phyloP scores from a whole-genome alignment of 306 rosid species.

The Fragaria nilgerrensis region DNA sequence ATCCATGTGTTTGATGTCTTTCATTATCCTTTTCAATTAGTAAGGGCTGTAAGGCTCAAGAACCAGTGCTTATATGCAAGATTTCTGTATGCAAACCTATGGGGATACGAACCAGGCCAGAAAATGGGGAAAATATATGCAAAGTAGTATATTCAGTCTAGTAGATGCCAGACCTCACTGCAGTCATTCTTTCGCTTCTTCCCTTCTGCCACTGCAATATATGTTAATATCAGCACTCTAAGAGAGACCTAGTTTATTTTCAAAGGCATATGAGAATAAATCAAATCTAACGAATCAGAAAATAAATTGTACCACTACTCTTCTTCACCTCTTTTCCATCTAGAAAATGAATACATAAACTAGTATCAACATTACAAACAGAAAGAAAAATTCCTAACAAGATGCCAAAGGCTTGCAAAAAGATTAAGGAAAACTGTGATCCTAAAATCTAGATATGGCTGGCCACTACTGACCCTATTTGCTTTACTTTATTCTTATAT shows the following conservation, averaged over 20 bases:
- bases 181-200: conserved; percentile 70
- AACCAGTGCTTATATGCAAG: background rate
- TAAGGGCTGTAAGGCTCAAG: background rate
- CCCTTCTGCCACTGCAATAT: conserved; percentile 64
- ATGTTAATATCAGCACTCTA: conserved; percentile 20
- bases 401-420: background rate
- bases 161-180: conserved; percentile 59
- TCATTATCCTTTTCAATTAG: background rate
- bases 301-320: conserved; percentile 48
- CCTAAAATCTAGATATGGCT: background rate
- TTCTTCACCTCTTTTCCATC: conserved; percentile 67
- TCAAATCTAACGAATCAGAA: conserved; percentile 13
- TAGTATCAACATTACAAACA: background rate
- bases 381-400: background rate
- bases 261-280: conserved; percentile 17
- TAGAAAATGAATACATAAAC: conserved; percentile 34
- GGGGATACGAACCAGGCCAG: background rate
- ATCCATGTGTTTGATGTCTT: background rate
- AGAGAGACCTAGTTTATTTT: background rate
- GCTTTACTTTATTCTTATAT: background rate
- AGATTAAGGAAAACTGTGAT: background rate
- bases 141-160: conserved; percentile 18
- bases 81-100: background rate
- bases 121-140: conserved; percentile 2
- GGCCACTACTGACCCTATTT: background rate